Conservation (phyloP, 768 basidiomycete species). For the Dioszegia aurantiaca region DNA sequence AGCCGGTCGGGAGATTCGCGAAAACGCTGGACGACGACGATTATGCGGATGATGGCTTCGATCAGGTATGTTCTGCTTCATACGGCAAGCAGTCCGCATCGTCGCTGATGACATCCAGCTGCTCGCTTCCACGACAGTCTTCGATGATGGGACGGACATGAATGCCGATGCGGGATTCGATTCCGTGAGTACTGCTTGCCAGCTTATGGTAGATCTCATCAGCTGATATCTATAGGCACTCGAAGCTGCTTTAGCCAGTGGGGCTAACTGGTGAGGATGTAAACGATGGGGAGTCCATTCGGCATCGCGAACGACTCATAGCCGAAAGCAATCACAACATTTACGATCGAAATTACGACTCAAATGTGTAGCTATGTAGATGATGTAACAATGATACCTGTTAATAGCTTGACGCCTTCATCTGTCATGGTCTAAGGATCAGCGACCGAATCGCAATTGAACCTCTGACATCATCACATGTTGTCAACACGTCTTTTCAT, state of each 20-base stretch:
- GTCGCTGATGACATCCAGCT: background rate
- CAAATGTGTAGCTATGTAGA: no score
- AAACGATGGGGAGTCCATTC: no score
- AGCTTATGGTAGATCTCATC: background rate
- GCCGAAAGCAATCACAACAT: no score
- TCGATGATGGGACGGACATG: slow-evolving; percentile 12
- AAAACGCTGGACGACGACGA: background rate
- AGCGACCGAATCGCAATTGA: no score
- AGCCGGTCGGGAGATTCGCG: no score
- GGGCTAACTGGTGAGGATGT: background rate
- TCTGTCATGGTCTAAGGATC: no score
- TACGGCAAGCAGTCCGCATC: background rate
- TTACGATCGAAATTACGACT: no score
- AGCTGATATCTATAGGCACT: background rate
- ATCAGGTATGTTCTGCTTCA: background rate
- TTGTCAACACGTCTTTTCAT: no score
- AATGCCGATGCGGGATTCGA: slow-evolving; percentile 6
- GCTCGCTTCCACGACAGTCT: background rate
- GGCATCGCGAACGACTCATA: no score
- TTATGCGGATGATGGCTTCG: slow-evolving; percentile 8
- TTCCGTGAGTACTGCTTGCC: background rate
- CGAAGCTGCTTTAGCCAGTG: background rate
- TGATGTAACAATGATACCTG: no score
- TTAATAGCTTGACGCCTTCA: no score
- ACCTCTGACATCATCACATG: no score